These are phyloP conservation scores for Candida koratica DNA, from an alignment of 805 yeast species.

Conservation along the genomic window DNA sequence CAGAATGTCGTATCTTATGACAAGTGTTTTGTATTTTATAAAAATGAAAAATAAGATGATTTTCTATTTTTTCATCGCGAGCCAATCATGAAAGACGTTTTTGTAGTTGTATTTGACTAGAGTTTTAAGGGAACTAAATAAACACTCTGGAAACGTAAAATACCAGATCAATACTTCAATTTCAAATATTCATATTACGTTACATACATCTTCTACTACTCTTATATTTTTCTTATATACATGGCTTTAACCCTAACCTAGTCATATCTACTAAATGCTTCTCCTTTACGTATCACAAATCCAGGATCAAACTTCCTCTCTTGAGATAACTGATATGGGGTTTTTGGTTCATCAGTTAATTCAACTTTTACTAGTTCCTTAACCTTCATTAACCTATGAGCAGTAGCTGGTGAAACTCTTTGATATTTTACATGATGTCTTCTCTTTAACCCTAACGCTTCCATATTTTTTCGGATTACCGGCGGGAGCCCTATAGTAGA, in stretches of 20 bases:
- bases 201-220: too few relatives aligned
- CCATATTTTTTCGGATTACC: slow-evolving; percentile 57
- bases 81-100: slow-evolving; percentile 11
- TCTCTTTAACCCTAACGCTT: slow-evolving; percentile 68
- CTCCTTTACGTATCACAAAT: slow-evolving; percentile 27
- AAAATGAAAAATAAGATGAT: slow-evolving; percentile 12
- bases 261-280: slow-evolving; percentile 11
- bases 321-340: slow-evolving; percentile 48
- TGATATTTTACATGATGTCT: slow-evolving; percentile 75
- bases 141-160: too few relatives aligned
- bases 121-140: too few relatives aligned
- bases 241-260: not conserved
- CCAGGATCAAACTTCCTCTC: slow-evolving; percentile 66
- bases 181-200: too few relatives aligned
- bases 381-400: slow-evolving; percentile 78
- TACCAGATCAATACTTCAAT: too few relatives aligned
- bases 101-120: slow-evolving; percentile 3
- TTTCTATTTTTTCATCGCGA: slow-evolving; percentile 8
- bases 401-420: slow-evolving; percentile 68
- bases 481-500: slow-evolving; percentile 86
- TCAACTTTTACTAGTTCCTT: slow-evolving; percentile 87
- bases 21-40: too few relatives aligned
- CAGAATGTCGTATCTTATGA: too few relatives aligned
- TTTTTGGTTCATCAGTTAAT: slow-evolving; percentile 51
- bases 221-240: slow-evolving; percentile 8